These are phyloP conservation scores for Tetrahymena elliotti DNA, from an alignment of 73 alveolate genomes.

Conservation along the genomic window DNA sequence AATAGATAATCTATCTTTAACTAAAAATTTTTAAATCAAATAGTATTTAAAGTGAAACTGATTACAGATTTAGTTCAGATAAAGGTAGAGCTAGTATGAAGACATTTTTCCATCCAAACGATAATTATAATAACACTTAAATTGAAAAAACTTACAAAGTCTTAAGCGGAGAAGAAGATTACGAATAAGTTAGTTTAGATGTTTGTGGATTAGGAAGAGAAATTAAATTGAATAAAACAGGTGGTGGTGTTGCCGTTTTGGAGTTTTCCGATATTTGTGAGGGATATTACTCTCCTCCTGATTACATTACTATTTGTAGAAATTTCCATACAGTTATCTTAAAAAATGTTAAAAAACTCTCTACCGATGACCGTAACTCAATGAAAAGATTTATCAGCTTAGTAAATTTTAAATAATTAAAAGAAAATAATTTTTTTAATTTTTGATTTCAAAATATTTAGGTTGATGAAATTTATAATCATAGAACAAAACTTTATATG, in stretches of 20 bases:
- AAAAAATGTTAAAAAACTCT: conserved; percentile 55
- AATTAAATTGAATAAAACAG: conserved; percentile 28
- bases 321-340: conserved; percentile 63
- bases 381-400: conserved; percentile 64
- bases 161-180: conserved; percentile 35
- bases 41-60: conserved; percentile 49
- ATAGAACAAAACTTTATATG: conserved; percentile 18
- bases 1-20: background rate
- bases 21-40: background rate
- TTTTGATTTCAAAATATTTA: background rate
- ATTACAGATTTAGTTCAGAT: conserved; percentile 46
- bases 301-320: conserved; percentile 68
- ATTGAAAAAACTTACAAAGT: conserved; percentile 41
- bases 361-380: conserved; percentile 57
- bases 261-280: conserved; percentile 73
- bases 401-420: conserved; percentile 15
- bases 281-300: conserved; percentile 74
- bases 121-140: conserved; percentile 20
- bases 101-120: conserved; percentile 44
- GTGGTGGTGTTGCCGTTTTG: conserved; percentile 59
- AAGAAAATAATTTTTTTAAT: conserved; percentile 4
- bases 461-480: conserved; percentile 57
- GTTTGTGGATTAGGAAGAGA: conserved; percentile 55
- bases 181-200: background rate
- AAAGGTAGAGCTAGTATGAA: background rate